These are phyloP conservation scores for Macrocybe gigantea DNA, from an alignment of 768 basidiomycete species.

Conservation along the genomic window DNA sequence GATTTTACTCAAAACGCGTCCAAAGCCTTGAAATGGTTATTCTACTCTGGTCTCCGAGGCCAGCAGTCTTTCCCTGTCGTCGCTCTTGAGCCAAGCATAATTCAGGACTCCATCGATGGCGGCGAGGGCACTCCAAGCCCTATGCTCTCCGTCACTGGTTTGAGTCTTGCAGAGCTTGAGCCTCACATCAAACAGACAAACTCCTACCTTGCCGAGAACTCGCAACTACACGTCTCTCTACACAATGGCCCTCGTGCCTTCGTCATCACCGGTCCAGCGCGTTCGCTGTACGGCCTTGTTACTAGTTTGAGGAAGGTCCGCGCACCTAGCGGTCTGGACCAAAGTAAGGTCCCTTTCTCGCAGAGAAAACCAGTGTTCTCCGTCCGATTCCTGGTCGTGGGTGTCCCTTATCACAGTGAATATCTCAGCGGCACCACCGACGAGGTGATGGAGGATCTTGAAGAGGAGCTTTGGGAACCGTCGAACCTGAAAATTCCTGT, in stretches of 20 bases:
- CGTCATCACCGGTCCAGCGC: constrained; percentile 89
- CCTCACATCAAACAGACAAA: constrained; percentile 85
- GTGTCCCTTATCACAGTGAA: constrained; percentile 91
- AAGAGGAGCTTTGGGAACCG: constrained; percentile 70
- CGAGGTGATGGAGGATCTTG: constrained; percentile 70
- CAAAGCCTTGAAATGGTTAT: constrained; percentile 88
- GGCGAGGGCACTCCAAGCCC: constrained; percentile 92
- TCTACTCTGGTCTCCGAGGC: constrained; percentile 89
- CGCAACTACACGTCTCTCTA: constrained; percentile 80
- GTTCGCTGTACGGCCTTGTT: constrained; percentile 90
- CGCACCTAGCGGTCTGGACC: constrained; percentile 82
- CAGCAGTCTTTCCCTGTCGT: constrained; percentile 93
- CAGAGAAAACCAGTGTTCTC: constrained; percentile 93
- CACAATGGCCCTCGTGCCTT: constrained; percentile 89
- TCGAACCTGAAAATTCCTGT: constrained; percentile 77
- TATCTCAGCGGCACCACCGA: constrained; percentile 75
- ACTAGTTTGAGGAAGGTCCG: constrained; percentile 86
- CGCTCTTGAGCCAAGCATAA: constrained; percentile 81
- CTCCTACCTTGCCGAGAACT: constrained; percentile 71
- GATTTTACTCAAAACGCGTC: constrained; percentile 69
- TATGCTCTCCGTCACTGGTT: constrained; percentile 89
- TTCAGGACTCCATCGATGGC: constrained; percentile 83
- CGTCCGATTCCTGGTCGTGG: constrained; percentile 90
- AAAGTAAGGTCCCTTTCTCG: constrained; percentile 90
- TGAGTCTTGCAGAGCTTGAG: constrained; percentile 70